A percentile compares a stretch with the other conserved stretches of the same genome.
Evolutionary conservation across 371 early-diverging fungal genomes (phyloP).

Genomic region (Smittium culicis): DNA sequence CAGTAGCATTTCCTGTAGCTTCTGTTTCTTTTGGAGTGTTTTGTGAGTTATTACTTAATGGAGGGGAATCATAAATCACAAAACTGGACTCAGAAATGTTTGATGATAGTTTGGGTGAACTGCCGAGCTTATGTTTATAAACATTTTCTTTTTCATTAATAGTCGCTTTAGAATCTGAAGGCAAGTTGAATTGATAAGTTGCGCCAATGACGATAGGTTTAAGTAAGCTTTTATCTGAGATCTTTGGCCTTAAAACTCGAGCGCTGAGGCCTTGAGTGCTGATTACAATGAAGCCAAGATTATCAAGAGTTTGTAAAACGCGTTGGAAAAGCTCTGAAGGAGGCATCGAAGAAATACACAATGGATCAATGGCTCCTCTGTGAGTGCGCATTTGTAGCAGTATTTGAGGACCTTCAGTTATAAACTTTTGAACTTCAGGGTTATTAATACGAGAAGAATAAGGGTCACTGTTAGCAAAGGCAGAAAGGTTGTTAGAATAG

Average conservation of each 20-base stretch:
- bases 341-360: conserved; percentile 53
- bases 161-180: neutral
- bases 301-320: conserved; percentile 44
- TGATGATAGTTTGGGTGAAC: neutral
- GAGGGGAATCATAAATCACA: neutral
- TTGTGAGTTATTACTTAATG: neutral
- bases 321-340: conserved; percentile 54
- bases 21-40: neutral
- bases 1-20: neutral
- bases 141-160: neutral
- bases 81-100: neutral
- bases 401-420: conserved; percentile 28
- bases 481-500: neutral
- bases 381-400: conserved; percentile 48
- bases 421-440: conserved; percentile 17
- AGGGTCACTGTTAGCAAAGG: neutral
- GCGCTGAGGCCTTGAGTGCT: conserved; percentile 58
- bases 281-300: conserved; percentile 55
- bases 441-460: conserved; percentile 13
- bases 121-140: neutral
- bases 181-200: conserved; percentile 8
- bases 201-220: neutral
- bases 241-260: conserved; percentile 48
- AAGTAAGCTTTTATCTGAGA: conserved; percentile 14
- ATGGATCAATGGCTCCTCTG: conserved; percentile 64